Base-by-base conservation (phyloP, 805 yeast species). In the Yamadazyma laniorum region DNA sequence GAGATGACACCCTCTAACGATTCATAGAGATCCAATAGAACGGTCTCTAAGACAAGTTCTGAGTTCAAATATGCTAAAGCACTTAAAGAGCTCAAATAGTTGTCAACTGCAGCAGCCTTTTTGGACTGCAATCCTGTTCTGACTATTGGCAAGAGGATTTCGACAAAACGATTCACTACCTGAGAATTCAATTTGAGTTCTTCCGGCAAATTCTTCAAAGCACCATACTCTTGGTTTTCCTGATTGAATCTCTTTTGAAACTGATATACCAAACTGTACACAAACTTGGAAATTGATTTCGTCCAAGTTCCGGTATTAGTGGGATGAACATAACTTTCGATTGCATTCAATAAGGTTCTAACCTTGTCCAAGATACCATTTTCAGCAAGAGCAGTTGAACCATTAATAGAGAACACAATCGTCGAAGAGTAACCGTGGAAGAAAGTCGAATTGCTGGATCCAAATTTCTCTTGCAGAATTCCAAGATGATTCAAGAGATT, bases 281-380 rank as follows among this genome's bases (percentile, higher is more conserved):
- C 65, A 18, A 85, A 72, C 40, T 77, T 77, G 1, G 95, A 72
- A 21, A 91, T 75, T 4, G 81, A 65, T 18, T 73, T 60, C 0
- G 95, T 75, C 97, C 98, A 90, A n/a, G 74, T 72, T 0, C 96
- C 98, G n/a, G 71, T 59, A 56, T 90, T 90, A 0, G 98, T 89
- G 5, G 99, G 99, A 58, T 93, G 97, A 3, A 80, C 81, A 59
- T 82, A 86, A 14, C 96, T 85, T 44, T 77, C 82, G 5, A 89
- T 66, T 0, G 95, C 79, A 37, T 79, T 79, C n/a, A 84, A 49
- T 18, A 85, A 63, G 0, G 78, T 70, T 16, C 67, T 65, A 4
- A 90, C 51, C 34, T 72, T 65, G 13, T 69, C 75, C 48, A 82
- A 55, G 16, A 80, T 68, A 5, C 80, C 79, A 14, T 56, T 67